phyloP scores from a whole-genome alignment of 2,329 filamentous ascomycete genomes.

The Cercospora sojina region DNA sequence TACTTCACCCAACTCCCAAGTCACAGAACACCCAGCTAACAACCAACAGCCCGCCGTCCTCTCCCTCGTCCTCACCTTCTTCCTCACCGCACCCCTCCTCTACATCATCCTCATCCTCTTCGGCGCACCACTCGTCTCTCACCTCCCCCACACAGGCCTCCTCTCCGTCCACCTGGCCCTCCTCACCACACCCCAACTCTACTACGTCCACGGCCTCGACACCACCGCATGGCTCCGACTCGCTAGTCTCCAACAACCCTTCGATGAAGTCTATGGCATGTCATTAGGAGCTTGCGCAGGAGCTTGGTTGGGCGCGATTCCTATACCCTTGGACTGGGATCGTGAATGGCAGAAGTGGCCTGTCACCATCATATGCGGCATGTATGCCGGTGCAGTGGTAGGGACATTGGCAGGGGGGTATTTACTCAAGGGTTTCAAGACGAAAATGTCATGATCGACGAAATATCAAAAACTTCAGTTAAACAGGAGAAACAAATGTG shows the following conservation, averaged over 20 bases:
- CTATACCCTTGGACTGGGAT: constrained; percentile 97
- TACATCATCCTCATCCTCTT: constrained; percentile 74
- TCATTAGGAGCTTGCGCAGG: constrained; percentile 75
- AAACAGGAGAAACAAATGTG: neutral
- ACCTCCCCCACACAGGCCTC: constrained; percentile 74
- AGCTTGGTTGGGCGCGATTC: constrained; percentile 89
- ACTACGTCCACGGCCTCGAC: constrained; percentile 84
- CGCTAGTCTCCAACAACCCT: constrained; percentile 66
- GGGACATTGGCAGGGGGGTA: constrained; percentile 63
- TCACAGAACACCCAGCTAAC: neutral
- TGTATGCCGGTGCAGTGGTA: constrained; percentile 73
- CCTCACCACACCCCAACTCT: constrained; percentile 72
- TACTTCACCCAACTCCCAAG: constrained; percentile 23
- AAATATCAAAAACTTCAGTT: neutral
- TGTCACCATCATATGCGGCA: constrained; percentile 80
- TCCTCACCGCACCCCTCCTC: constrained; percentile 58
- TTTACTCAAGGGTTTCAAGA: constrained; percentile 47
- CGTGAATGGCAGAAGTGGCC: constrained; percentile 99
- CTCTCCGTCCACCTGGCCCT: constrained; percentile 79
- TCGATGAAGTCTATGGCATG: constrained; percentile 83
- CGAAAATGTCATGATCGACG: constrained; percentile 35
- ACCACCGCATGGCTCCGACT: constrained; percentile 66
- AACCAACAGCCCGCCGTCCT: constrained; percentile 65
- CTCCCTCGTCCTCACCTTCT: constrained; percentile 60
- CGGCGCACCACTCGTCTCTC: constrained; percentile 83